These are phyloP conservation scores for Aspergillus sclerotioniger DNA, from an alignment of 495 filamentous ascomycete species.

Conservation along the genomic window DNA sequence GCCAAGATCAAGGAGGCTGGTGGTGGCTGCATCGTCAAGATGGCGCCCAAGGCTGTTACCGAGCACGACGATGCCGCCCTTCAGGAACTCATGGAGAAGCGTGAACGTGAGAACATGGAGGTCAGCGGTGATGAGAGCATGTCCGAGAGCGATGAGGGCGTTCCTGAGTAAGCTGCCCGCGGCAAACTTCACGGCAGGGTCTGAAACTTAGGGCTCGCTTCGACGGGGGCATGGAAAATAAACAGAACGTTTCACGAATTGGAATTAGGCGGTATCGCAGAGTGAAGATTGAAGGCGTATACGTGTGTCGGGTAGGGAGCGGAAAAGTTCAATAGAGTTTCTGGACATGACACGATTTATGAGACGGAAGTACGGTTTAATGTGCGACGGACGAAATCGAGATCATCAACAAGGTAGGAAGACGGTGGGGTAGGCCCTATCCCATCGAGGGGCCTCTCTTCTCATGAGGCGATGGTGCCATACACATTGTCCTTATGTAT, in stretches of 20 bases:
- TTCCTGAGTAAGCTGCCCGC: slow-evolving; percentile 40
- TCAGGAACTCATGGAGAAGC: slow-evolving; percentile 98
- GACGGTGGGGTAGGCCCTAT: slow-evolving; percentile 13
- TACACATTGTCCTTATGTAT: slow-evolving; percentile 6
- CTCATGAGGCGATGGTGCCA: slow-evolving; percentile 16
- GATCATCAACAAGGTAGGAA: slow-evolving; percentile 29
- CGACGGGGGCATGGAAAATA: slow-evolving; percentile 5
- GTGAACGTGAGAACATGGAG: slow-evolving; percentile 94
- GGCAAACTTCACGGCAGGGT: slow-evolving; percentile 17
- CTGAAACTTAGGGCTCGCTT: neutral
- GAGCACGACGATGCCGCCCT: slow-evolving; percentile 97
- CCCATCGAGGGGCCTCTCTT: slow-evolving; percentile 17
- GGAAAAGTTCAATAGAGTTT: slow-evolving; percentile 39
- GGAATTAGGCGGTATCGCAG: neutral
- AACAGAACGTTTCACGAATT: slow-evolving; percentile 8
- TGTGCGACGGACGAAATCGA: slow-evolving; percentile 32
- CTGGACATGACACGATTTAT: slow-evolving; percentile 40
- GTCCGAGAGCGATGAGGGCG: slow-evolving; percentile 84
- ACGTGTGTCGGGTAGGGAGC: slow-evolving; percentile 24
- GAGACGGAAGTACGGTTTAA: slow-evolving; percentile 37
- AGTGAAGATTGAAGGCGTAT: slow-evolving; percentile 2
- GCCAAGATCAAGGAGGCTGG: slow-evolving; percentile 69
- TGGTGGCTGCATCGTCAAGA: slow-evolving; percentile 81
- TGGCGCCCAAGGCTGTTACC: slow-evolving; percentile 98
- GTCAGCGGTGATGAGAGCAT: slow-evolving; percentile 94